phyloP scores from a whole-genome alignment of 1,284 basidiomycete species.

The Pisolithus thermaeus region DNA sequence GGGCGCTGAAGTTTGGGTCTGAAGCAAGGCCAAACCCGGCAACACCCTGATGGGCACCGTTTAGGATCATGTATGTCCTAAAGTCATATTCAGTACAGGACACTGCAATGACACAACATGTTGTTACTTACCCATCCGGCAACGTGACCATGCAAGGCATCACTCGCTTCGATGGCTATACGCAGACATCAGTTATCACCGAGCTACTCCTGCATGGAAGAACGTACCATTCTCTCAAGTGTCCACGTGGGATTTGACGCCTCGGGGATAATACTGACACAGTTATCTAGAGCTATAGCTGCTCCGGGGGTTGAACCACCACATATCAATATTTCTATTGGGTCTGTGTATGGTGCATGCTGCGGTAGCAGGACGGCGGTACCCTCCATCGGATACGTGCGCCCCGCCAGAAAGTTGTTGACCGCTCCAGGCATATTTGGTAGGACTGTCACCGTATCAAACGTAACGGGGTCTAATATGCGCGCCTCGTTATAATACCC shows the following conservation, averaged over 20 bases:
- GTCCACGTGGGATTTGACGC: conserved; percentile 52
- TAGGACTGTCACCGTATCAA: conserved; percentile 51
- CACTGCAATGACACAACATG: not conserved
- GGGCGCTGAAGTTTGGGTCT: conserved; percentile 57
- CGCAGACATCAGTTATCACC: not conserved
- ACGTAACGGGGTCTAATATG: conserved; percentile 60
- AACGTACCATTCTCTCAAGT: conserved; percentile 65
- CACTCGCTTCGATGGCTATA: conserved; percentile 66
- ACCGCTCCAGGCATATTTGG: conserved; percentile 73
- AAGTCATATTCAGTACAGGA: conserved; percentile 12
- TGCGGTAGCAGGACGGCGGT: conserved; percentile 66
- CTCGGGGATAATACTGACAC: conserved; percentile 62
- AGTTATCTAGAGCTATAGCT: conserved; percentile 61
- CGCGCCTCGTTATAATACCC: conserved; percentile 77
- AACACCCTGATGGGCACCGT: conserved; percentile 58
- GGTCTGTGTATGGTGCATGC: conserved; percentile 63
- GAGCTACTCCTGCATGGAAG: not conserved
- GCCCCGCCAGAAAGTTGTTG: conserved; percentile 65
- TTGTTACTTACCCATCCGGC: conserved; percentile 37
- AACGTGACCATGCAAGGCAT: conserved; percentile 69
- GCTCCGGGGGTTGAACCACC: conserved; percentile 63
- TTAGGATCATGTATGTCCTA: conserved; percentile 69
- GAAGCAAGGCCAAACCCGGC: conserved; percentile 68
- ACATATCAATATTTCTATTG: conserved; percentile 64
- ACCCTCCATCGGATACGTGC: conserved; percentile 75